Base-by-base conservation (phyloP, 108 stramenopile genomes). In the Conticribra weissflogii region DNA sequence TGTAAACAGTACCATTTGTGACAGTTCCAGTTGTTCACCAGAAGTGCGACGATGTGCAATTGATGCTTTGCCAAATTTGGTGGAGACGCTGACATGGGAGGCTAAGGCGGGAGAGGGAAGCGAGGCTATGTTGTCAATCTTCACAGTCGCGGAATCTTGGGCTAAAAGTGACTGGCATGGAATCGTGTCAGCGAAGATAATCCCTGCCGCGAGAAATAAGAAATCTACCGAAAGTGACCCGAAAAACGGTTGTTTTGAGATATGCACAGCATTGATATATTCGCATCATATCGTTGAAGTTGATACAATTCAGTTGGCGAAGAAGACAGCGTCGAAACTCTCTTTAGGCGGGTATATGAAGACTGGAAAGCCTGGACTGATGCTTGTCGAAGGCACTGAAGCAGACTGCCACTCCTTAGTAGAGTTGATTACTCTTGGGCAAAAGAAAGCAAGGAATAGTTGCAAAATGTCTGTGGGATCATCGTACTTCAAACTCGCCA, bases 291-390 rank as follows among this genome's bases (percentile, higher is more conserved):
- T 70, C 5, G 46, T 70, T 24, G 69, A 70, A 9, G 31, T 48
- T 59, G 58, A 70, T 14, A 70, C 49, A 30, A 18, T 70, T n/a
- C 69, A 70, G 23, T 18, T 34, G 3, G 57, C 59, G 2, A 70
- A 70, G 41, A 70, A 70, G 48, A 59, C 25, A 33, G 32, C 58
- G 22, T 70, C 69, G 0, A 70, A 70, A 30, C 58, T 70, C 9
- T 31, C 47, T 60, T 27, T 68, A 3, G 69, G 57, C 19, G 69
- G 69, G 0, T 70, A 44, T n/a, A 51, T 70, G 2, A 60, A 60
- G 41, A 60, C 9, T 51, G 69, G 69, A 17, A 70, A 70, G 24
- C 69, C 60, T 2, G 71, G 71, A n/a, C 44, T 72, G 60, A 34
- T 72, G 44, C 60, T 72, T 0, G 25, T 72, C 19, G 71, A 12